Base-by-base conservation (phyloP, 2,329 filamentous ascomycete genomes). In the Trichoderma pleuroti region DNA sequence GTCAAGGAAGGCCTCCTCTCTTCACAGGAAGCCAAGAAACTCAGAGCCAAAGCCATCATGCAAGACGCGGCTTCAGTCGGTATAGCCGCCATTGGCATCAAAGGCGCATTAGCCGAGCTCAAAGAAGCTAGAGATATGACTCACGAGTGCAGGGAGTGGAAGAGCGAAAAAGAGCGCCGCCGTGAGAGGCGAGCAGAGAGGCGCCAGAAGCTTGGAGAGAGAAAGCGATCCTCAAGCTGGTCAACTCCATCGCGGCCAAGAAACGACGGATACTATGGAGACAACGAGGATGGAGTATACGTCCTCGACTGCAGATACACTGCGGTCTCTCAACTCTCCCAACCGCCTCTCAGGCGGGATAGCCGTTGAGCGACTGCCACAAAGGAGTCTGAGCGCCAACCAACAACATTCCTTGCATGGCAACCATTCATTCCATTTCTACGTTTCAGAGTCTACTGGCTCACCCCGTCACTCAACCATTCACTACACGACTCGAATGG, bases 41-140 rank as follows among this genome's bases (percentile, higher is more conserved):
- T 88, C 76, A 88, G 87, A 80, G 82, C 83, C 64, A 88, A 85
- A 77, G 86, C 86, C 12, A 77, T 88, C 11, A 77, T 88, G 73
- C 85, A 88, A 78, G 87, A 89, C 74, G 86, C 85, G 0, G 86
- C 87, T n/a, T 86, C 86, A 4, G 81, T 89, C 7, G 87, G 87
- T 70, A 85, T 89, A 64, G 87, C 87, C 1, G 86, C 86, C 14
- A 75, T 89, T 75, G 86, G 87, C 59, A 85, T 89, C 78, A 87
- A 87, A 77, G 84, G 86, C 39, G 86, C 86, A 74, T 74, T 88
- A 56, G 83, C 81, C 18, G 86, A 88, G 76, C 79, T 88, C 77
- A 87, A 88, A 78, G 85, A 88, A 73, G 87, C 82, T 70, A 84
- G 83, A 70, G 84, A 88, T 72, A 76, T 84, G 78, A 77, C 78